These are phyloP conservation scores for Saccharomycopsis guyanensis DNA, from an alignment of 805 yeast genomes.

Conservation along the genomic window DNA sequence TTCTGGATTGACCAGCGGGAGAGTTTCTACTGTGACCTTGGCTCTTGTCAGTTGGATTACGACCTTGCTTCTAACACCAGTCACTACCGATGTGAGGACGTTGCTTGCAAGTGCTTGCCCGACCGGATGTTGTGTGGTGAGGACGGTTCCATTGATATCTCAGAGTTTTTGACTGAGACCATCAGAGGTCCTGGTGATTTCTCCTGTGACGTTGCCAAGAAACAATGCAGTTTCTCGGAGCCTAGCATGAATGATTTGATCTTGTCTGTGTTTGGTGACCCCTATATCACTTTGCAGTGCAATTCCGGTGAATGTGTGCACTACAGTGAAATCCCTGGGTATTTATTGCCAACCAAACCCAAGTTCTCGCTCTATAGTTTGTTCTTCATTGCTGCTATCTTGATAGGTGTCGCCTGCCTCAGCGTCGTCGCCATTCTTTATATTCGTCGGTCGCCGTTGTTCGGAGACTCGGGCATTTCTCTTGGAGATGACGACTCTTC, in stretches of 20 bases:
- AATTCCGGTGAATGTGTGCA: slow-evolving; percentile 88
- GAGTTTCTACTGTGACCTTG: slow-evolving; percentile 82
- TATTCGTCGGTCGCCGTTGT: slow-evolving; percentile 56
- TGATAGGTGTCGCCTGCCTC: slow-evolving; percentile 30
- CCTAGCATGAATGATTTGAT: slow-evolving; percentile 95
- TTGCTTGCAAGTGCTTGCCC: slow-evolving; percentile 85
- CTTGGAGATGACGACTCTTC: slow-evolving; percentile 21
- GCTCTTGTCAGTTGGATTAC: slow-evolving; percentile 61
- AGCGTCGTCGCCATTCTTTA: slow-evolving; percentile 39
- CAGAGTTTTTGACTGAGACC: slow-evolving; percentile 85
- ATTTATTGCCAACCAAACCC: slow-evolving; percentile 50
- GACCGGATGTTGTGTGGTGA: slow-evolving; percentile 92
- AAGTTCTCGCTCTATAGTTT: slow-evolving; percentile 40
- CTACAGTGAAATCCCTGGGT: slow-evolving; percentile 89
- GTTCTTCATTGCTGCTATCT: slow-evolving; percentile 37
- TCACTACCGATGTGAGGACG: slow-evolving; percentile 67
- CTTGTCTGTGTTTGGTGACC: slow-evolving; percentile 90
- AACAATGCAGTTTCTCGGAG: slow-evolving; percentile 74
- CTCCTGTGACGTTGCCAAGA: slow-evolving; percentile 58
- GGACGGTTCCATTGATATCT: slow-evolving; percentile 86
- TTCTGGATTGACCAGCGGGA: slow-evolving; percentile 92
- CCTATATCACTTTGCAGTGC: slow-evolving; percentile 74
- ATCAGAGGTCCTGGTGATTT: slow-evolving; percentile 93
- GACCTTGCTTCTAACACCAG: slow-evolving; percentile 59
- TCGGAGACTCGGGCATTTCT: slow-evolving; percentile 26